phyloP scores from a whole-genome alignment of 148 eudicot genomes.

The Nepenthes gracilis region DNA sequence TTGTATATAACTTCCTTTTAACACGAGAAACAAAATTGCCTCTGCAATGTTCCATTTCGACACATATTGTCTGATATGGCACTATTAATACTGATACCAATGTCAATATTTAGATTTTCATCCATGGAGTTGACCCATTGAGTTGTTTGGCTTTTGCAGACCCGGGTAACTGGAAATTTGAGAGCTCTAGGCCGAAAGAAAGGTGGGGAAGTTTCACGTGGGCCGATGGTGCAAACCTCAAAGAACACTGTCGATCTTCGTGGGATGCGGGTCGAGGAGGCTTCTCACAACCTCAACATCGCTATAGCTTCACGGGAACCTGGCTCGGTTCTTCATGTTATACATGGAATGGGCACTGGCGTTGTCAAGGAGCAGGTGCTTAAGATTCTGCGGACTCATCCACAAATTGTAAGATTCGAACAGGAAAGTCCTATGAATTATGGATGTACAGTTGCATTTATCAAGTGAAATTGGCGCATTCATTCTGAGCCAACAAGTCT shows the following conservation, averaged over 20 bases:
- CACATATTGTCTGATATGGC: too few relatives aligned
- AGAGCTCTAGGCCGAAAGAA: conserved; percentile 17
- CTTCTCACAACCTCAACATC: conserved; percentile 49
- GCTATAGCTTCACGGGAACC: conserved; percentile 57
- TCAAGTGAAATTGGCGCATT: conserved; percentile 29
- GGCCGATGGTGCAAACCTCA: conserved; percentile 62
- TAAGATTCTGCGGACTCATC: conserved; percentile 56
- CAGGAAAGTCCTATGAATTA: conserved; percentile 82
- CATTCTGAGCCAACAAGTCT: too few relatives aligned
- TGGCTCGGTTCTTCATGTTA: conserved; percentile 51
- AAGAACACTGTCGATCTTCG: conserved; percentile 78
- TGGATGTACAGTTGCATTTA: conserved; percentile 94
- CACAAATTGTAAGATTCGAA: conserved; percentile 68
- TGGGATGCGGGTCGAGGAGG: conserved; percentile 84
- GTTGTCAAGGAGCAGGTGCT: conserved; percentile 52
- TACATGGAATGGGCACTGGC: conserved; percentile 94
- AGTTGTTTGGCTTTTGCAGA: conserved; percentile 21
- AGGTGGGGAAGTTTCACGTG: conserved; percentile 35
- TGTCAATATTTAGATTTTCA: too few relatives aligned
- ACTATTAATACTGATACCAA: too few relatives aligned
- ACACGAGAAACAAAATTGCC: too few relatives aligned
- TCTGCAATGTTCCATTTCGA: too few relatives aligned
- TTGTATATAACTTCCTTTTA: too few relatives aligned
- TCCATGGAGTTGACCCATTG: too few relatives aligned
- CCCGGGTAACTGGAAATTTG: conserved; percentile 21